A percentile compares a stretch with the other conserved stretches of the same genome.
phyloP scores from a whole-genome alignment of 805 yeast genomes.

The Teunomyces lycoperdinae region DNA sequence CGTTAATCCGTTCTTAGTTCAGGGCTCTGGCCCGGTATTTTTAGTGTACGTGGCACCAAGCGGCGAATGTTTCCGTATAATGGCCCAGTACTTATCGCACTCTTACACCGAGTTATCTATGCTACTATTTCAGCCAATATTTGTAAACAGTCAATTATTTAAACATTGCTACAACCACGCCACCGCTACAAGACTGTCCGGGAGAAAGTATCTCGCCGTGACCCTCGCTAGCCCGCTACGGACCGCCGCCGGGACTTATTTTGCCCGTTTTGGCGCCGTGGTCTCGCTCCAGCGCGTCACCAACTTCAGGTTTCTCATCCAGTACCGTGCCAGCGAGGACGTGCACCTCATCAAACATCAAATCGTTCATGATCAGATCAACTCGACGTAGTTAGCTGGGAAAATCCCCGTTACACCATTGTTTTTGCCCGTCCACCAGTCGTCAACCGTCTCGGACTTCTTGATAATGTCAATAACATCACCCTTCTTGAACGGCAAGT shows the following conservation, averaged over 20 bases:
- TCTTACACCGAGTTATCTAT: neutral
- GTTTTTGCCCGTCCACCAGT: conserved; percentile 97
- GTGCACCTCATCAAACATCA: neutral
- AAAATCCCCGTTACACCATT: conserved; percentile 87
- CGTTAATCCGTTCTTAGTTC: neutral
- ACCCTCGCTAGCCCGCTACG: neutral
- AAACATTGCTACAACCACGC: neutral
- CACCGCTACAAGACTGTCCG: neutral
- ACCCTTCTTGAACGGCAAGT: conserved; percentile 89
- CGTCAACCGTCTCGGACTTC: conserved; percentile 84
- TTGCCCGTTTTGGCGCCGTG: neutral
- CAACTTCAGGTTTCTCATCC: neutral
- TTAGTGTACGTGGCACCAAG: neutral
- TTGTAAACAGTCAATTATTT: neutral
- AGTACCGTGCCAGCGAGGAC: neutral
- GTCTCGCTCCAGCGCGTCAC: neutral
- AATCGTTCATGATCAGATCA: conserved; percentile 34
- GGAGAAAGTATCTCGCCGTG: neutral
- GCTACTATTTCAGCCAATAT: neutral
- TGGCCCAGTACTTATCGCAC: neutral
- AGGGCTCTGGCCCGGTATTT: neutral
- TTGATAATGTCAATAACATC: conserved; percentile 85
- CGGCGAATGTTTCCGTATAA: neutral
- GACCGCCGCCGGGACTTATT: neutral
- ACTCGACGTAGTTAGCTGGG: conserved; percentile 95